Evolutionary conservation across 2,329 filamentous ascomycete species (phyloP).

Genomic region (Dactylellina drechsleri): DNA sequence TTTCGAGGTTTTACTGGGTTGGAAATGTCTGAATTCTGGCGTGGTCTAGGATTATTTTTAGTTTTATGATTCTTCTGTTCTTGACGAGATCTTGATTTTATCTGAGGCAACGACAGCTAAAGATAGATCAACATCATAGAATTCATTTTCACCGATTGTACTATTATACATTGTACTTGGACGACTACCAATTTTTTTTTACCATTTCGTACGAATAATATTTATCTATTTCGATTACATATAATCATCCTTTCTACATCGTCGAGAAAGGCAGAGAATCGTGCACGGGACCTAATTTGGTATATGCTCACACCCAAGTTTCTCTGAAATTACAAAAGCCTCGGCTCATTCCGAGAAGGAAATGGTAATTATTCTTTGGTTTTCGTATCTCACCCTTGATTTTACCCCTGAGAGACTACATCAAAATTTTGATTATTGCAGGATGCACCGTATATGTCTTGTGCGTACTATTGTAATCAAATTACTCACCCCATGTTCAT

Average conservation of each 20-base stretch:
- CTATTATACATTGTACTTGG: constrained; percentile 50
- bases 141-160: constrained; percentile 38
- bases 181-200: constrained; percentile 43
- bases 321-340: too few relatives aligned
- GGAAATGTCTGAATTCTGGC: constrained; percentile 11
- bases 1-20: background rate
- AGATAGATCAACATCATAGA: constrained; percentile 9
- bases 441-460: too few relatives aligned
- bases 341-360: too few relatives aligned
- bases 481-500: background rate
- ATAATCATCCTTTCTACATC: background rate
- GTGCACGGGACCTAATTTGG: too few relatives aligned
- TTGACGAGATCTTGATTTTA: background rate
- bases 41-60: constrained; percentile 21
- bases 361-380: too few relatives aligned
- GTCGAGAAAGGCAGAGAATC: too few relatives aligned
- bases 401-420: too few relatives aligned
- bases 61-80: background rate
- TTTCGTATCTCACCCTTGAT: too few relatives aligned
- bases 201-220: constrained; percentile 38
- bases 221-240: constrained; percentile 2
- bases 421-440: too few relatives aligned
- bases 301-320: too few relatives aligned
- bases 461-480: too few relatives aligned
- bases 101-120: constrained; percentile 13